Conservation (phyloP, 345 rosid species). For the Eucalyptus sp. region DNA sequence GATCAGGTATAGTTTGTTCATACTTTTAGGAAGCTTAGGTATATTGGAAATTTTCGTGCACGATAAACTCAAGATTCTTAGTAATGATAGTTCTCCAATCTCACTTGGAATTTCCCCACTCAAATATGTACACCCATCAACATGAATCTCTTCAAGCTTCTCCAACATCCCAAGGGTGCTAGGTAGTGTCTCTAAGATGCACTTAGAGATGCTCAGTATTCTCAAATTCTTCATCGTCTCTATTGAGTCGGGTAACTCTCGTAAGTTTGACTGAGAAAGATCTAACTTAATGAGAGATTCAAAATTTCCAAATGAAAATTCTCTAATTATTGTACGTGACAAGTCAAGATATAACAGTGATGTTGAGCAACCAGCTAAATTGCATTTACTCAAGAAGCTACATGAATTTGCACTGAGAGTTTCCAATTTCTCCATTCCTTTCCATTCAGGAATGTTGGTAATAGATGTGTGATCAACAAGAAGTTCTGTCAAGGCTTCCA, state of each 20-base stretch:
- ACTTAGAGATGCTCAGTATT: no score
- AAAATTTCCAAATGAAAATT: no score
- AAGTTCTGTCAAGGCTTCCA: no score
- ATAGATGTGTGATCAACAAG: fast-evolving
- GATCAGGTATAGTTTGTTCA: fast-evolving
- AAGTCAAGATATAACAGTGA: no score
- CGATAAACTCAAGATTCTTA: fast-evolving
- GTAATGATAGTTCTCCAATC: no score
- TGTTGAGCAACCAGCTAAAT: no score
- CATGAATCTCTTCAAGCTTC: no score
- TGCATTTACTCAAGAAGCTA: fast-evolving
- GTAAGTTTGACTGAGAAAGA: fast-evolving
- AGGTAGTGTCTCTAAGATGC: no score
- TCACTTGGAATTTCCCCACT: no score
- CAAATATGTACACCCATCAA: fast-evolving
- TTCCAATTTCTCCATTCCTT: no score
- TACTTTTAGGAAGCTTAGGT: no score
- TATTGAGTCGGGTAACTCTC: background rate
- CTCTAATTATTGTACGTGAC: fast-evolving
- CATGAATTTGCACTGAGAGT: fast-evolving
- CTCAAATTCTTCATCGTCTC: background rate
- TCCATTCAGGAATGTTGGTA: fast-evolving
- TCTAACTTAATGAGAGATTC: background rate
- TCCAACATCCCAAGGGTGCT: background rate
- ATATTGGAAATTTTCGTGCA: no score